Evolutionary conservation across 805 yeast species (phyloP).

Genomic region (Metschnikowia gelsemii): DNA sequence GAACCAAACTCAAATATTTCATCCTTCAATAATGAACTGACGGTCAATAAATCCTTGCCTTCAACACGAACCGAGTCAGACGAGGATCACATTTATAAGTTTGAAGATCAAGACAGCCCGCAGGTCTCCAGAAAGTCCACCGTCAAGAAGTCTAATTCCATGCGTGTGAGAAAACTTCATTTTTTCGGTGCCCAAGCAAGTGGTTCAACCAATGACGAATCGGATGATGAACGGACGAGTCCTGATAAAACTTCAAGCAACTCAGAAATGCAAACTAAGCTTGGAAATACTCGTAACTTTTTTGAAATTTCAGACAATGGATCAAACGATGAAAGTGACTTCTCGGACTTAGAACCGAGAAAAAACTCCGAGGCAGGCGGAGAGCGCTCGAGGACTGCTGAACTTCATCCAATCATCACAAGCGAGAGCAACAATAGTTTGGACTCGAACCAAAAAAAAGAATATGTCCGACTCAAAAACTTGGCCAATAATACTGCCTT

Average conservation of each 20-base stretch:
- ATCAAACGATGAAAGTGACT: slow-evolving; percentile 3
- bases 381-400: neutral
- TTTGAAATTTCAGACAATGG: neutral
- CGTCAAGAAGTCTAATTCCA: slow-evolving; percentile 39
- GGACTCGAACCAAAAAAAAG: slow-evolving; percentile 1
- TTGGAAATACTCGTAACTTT: neutral
- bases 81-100: slow-evolving; percentile 32
- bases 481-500: slow-evolving; percentile 39
- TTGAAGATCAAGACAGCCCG: slow-evolving; percentile 30
- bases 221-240: neutral
- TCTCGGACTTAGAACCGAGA: neutral
- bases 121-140: slow-evolving; percentile 41
- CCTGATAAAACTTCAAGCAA: neutral
- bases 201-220: neutral
- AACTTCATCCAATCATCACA: neutral
- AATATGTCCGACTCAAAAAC: slow-evolving; percentile 16
- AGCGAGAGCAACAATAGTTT: neutral
- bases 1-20: slow-evolving; percentile 1
- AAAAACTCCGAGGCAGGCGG: neutral
- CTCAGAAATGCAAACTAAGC: neutral
- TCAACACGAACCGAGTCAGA: slow-evolving; percentile 6
- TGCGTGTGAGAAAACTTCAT: slow-evolving; percentile 41
- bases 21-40: neutral
- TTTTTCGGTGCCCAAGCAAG: slow-evolving; percentile 23
- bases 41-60: slow-evolving; percentile 2